Percentiles rank a stretch among this genome's conserved stretches.
phyloP scores from a whole-genome alignment of 805 yeast species.

The Wickerhamiella kurtzmanii region DNA sequence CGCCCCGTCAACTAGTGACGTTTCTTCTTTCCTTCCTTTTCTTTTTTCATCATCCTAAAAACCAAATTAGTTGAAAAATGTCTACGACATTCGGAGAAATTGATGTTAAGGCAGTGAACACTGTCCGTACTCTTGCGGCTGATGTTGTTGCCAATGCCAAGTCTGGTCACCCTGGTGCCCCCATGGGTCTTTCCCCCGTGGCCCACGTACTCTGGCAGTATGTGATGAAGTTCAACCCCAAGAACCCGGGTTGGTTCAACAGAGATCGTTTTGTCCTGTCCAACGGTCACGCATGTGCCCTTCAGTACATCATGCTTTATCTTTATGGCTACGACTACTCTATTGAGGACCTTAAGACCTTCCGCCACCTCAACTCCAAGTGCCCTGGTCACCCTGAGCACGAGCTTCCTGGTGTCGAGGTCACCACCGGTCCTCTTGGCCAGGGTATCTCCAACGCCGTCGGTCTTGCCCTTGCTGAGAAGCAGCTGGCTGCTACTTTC shows the following conservation, averaged over 20 bases:
- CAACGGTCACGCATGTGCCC: constrained; percentile 93
- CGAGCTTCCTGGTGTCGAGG: constrained; percentile 86
- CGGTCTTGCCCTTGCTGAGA: constrained; percentile 91
- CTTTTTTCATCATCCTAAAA: not conserved
- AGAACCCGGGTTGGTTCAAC: constrained; percentile 84
- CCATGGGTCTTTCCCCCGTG: constrained; percentile 93
- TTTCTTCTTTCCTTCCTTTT: no score
- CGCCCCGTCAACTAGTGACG: no score
- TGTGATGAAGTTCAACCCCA: constrained; percentile 75
- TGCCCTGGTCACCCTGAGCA: constrained; percentile 97
- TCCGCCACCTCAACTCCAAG: constrained; percentile 80
- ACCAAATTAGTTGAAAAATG: constrained; percentile 3
- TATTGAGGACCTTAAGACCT: constrained; percentile 74
- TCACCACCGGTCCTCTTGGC: constrained; percentile 97
- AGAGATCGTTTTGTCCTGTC: constrained; percentile 91
- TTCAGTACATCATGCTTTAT: constrained; percentile 73
- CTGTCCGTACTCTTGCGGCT: constrained; percentile 78
- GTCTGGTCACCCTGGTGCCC: constrained; percentile 99
- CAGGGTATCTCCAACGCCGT: constrained; percentile 96
- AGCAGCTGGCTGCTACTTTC: constrained; percentile 81
- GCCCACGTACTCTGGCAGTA: constrained; percentile 73
- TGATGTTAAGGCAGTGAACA: constrained; percentile 65
- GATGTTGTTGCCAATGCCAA: constrained; percentile 81
- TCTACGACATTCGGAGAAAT: constrained; percentile 35
- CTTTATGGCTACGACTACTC: constrained; percentile 70